Evolutionary conservation across 1,139 yeast genomes (phyloP), one percentile per base, ranked within the genome.

Genomic region (Taphrina wiesneri): DNA sequence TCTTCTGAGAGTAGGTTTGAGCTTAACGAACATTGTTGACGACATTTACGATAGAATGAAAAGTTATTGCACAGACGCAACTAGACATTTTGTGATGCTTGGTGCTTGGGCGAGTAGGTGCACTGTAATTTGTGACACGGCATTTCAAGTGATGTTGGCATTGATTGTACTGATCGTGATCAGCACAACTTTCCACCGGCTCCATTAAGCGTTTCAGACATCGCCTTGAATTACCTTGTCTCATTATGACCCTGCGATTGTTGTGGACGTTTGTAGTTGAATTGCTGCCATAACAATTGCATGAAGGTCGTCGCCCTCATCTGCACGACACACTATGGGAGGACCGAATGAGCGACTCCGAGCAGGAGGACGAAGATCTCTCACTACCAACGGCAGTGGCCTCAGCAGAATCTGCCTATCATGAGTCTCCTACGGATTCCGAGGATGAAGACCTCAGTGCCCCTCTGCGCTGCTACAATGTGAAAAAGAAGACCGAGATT

Each of bases 1-100:
- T 64, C n/a, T 70, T 67, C 34, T 70, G 67, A 39, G 15, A 6
- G 6, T 47, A 9, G n/a, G 21, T 6, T 15, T 43, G 47, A 9
- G n/a, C 19, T 17, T 17, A 9, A 15, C n/a, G n/a, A 15, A 17
- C 2, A 32, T 15, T 32, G 36, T 15, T 32, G 5, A 32, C 15
- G 36, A 32, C 9, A 4, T 11, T 11, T 32, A 32, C 15, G 3
- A 32, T 32, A 32, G 36, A 32, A 13, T 39, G 43, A 4, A 39
- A 30, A 11, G 34, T 30, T 30, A 11, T 11, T 30, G 34, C 34
- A 30, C 11, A 6, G 11, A 30, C 34, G 34, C 6, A 30, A 6
- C 34, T 6, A 30, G 6, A 11, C 11, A 30, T 11, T 30, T n/a
- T n/a, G n/a, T n/a, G n/a, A n/a, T n/a, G n/a, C n/a, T n/a, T n/a